Percentiles rank a stretch among this genome's conserved stretches.
phyloP scores from a whole-genome alignment of 2,329 filamentous ascomycete species.

The Trichoderma citrinoviride region DNA sequence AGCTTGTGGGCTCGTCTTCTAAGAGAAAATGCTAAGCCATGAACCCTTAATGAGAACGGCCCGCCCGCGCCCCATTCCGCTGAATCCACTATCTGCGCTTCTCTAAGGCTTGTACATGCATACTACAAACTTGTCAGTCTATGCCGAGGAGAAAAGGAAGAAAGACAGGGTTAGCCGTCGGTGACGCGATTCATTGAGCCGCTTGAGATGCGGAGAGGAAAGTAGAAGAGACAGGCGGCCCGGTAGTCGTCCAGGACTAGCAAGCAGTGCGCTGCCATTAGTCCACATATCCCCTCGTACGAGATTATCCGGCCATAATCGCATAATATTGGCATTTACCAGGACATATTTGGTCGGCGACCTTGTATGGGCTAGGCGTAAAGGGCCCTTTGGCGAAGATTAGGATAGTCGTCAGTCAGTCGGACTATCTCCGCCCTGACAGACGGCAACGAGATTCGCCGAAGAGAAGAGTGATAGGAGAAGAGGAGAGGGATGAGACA shows the following conservation, averaged over 20 bases:
- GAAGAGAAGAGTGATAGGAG: neutral
- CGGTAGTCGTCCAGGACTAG: neutral
- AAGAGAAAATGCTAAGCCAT: neutral
- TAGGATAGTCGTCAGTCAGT: neutral
- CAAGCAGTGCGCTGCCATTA: neutral
- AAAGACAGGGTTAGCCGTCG: neutral
- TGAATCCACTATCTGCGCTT: neutral
- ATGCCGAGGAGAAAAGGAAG: neutral
- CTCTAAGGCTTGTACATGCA: neutral
- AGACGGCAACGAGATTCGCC: neutral
- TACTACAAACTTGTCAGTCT: no score
- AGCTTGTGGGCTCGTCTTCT: neutral
- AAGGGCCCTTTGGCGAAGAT: neutral
- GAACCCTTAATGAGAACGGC: neutral
- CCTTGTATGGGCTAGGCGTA: neutral
- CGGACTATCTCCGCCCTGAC: neutral
- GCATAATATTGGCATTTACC: neutral
- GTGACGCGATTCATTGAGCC: conserved; percentile 3
- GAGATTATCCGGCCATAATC: neutral
- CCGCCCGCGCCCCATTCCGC: neutral
- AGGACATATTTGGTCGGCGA: neutral
- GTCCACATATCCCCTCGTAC: no score
- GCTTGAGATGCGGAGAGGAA: neutral
- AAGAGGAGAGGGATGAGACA: no score
- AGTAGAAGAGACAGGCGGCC: neutral